Evolutionary conservation across 192 early-diverging fungal genomes (phyloP).

Genomic region (Umbelopsis ramanniana): DNA sequence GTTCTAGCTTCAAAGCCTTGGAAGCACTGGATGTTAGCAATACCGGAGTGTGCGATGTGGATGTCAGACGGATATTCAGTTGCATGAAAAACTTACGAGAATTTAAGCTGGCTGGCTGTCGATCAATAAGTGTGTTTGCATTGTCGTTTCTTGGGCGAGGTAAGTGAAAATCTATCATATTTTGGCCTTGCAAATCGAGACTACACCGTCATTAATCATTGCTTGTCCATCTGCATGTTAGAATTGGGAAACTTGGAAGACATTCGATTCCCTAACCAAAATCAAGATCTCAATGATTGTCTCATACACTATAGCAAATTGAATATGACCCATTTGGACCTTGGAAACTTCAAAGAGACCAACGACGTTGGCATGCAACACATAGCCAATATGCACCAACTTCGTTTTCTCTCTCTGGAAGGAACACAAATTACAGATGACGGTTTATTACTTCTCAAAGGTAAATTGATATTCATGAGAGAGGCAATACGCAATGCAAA

Average conservation of each 20-base stretch:
- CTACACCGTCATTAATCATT: too few relatives aligned
- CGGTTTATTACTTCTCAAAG: neutral
- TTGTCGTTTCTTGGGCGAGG: conserved; percentile 21
- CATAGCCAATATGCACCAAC: conserved; percentile 3
- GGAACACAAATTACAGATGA: conserved; percentile 3
- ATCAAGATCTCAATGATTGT: conserved; percentile 49
- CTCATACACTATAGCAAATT: conserved; percentile 3
- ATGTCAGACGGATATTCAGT: conserved; percentile 14
- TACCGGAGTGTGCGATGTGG: conserved; percentile 27
- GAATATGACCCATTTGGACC: neutral
- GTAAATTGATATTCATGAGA: neutral
- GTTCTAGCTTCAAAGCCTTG: neutral
- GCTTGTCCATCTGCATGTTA: conserved; percentile 9
- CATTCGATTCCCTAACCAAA: conserved; percentile 54
- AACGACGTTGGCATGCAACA: conserved; percentile 12
- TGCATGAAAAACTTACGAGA: conserved; percentile 13
- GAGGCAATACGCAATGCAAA: too few relatives aligned
- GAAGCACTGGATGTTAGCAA: conserved; percentile 26
- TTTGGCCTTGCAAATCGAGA: too few relatives aligned
- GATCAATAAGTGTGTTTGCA: neutral
- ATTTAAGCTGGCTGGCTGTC: conserved; percentile 23
- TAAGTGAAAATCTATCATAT: neutral
- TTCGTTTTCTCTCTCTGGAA: conserved; percentile 9
- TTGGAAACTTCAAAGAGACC: conserved; percentile 14
- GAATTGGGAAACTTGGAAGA: conserved; percentile 37